Evolutionary conservation across 225 moss, liverwort and hornwort species (phyloP), one percentile per base, ranked within the genome.

Genomic region (Rhytidiadelphus loreus): DNA sequence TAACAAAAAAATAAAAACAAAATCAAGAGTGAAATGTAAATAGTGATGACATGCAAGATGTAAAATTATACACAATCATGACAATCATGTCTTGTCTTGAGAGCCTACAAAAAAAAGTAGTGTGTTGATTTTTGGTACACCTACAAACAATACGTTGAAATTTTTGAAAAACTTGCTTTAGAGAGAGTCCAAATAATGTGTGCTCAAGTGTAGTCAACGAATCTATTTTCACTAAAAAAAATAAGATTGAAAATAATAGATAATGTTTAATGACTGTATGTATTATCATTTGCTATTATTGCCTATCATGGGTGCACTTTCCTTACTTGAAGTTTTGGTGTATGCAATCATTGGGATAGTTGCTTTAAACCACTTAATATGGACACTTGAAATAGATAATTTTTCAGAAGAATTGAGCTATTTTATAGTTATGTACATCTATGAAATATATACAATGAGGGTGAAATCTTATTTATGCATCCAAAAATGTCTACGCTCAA

Each of bases 101-200:
- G 23, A 35, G 14, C 3, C 0, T 8, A 1, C 5, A 16, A 52
- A 11, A 8, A 5, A 35, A 35, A 7, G 3, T 3, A 7, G 35
- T 12, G 52, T 14, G 8, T 35, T 21, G 13, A 14, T 22, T 76
- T 76, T 76, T 53, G 35, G 14, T 76, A 33, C 35, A 52, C 9
- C 12, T 76, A 53, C 13, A 76, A 35, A 76, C 9, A 76, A 35
- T 35, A 35, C 12, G 35, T 76, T 53, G 21, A 1, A 22, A 8
- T 33, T 76, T 22, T 2, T n/a, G n/a, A 1, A 6, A 52, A 22
- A 19, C 22, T 52, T 52, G 35, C 0, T 32, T 5, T n/a, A 35
- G 9, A 22, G 0, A 2, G 21, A 52, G 21, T 33, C 23, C 11
- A 53, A 22, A 35, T 22, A 8, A 7, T 53, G 76, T 1, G 0